Conservation (phyloP, 768 basidiomycete genomes). For the Rhizopogon sp. region DNA sequence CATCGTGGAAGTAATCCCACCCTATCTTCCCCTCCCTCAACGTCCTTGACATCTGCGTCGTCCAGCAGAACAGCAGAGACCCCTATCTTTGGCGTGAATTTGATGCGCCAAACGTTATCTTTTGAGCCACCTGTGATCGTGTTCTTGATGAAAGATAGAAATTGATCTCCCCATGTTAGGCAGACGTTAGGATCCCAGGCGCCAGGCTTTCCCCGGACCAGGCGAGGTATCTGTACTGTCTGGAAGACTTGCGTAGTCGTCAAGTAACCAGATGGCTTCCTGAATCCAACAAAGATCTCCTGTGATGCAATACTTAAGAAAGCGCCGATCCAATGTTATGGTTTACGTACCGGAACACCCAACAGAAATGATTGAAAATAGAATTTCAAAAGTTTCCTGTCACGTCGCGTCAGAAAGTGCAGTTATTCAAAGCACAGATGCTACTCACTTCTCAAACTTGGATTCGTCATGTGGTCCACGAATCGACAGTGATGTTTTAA, state of each 20-base stretch:
- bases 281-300: constrained; percentile 87
- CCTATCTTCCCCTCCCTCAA: constrained; percentile 62
- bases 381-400: constrained; percentile 85
- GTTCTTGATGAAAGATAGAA: constrained; percentile 52
- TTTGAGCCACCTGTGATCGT: constrained; percentile 20
- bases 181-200: constrained; percentile 77
- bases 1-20: constrained; percentile 76
- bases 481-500: constrained; percentile 81
- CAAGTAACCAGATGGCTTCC: constrained; percentile 69
- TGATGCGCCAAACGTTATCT: constrained; percentile 63
- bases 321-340: not conserved
- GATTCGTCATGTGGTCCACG: constrained; percentile 57
- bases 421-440: not conserved
- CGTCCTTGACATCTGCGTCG: constrained; percentile 46
- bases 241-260: constrained; percentile 66
- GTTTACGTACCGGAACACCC: constrained; percentile 71
- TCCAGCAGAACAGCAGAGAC: constrained; percentile 48
- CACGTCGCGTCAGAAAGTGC: constrained; percentile 3
- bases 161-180: constrained; percentile 65
- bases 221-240: constrained; percentile 74
- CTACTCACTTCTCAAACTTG: constrained; percentile 72
- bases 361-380: constrained; percentile 90
- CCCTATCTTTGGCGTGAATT: constrained; percentile 56
- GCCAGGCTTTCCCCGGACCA: constrained; percentile 67
- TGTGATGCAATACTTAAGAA: constrained; percentile 22